Conservation (phyloP, 2,329 filamentous ascomycete genomes). For the Daldinia eschscholtzii region DNA sequence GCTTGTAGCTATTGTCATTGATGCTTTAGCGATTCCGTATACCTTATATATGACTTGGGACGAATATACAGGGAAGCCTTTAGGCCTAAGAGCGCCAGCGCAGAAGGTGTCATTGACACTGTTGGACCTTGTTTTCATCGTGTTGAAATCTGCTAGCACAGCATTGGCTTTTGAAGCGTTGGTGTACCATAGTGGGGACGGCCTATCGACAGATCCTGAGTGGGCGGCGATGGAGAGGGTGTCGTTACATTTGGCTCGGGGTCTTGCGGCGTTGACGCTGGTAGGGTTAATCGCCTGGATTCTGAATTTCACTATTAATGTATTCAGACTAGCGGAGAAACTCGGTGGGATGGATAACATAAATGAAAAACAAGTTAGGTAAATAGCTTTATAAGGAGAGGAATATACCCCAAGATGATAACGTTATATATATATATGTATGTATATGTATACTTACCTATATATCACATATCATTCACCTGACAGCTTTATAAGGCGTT, state of each 20-base stretch:
- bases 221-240: slow-evolving; percentile 65
- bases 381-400: slow-evolving; percentile 23
- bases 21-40: slow-evolving; percentile 89
- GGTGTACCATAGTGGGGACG: slow-evolving; percentile 64
- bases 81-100: slow-evolving; percentile 85
- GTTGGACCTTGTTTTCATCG: slow-evolving; percentile 94
- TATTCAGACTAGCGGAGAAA: slow-evolving; percentile 76
- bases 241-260: slow-evolving; percentile 69
- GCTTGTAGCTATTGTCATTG: slow-evolving; percentile 89
- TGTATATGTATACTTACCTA: too few species aligned
- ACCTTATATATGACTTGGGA: slow-evolving; percentile 95
- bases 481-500: neutral
- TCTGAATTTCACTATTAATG: slow-evolving; percentile 87
- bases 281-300: slow-evolving; percentile 91
- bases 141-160: slow-evolving; percentile 95
- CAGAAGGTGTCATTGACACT: slow-evolving; percentile 92
- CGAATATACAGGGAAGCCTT: slow-evolving; percentile 93
- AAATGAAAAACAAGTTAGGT: slow-evolving; percentile 49
- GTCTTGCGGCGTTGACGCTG: slow-evolving; percentile 81
- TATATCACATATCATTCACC: neutral
- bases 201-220: slow-evolving; percentile 51
- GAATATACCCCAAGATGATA: slow-evolving; percentile 35
- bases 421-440: neutral
- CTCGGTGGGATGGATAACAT: slow-evolving; percentile 67
- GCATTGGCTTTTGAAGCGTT: slow-evolving; percentile 89